Base-by-base conservation (phyloP, 148 eudicot genomes). In the Oxyria digyna region DNA sequence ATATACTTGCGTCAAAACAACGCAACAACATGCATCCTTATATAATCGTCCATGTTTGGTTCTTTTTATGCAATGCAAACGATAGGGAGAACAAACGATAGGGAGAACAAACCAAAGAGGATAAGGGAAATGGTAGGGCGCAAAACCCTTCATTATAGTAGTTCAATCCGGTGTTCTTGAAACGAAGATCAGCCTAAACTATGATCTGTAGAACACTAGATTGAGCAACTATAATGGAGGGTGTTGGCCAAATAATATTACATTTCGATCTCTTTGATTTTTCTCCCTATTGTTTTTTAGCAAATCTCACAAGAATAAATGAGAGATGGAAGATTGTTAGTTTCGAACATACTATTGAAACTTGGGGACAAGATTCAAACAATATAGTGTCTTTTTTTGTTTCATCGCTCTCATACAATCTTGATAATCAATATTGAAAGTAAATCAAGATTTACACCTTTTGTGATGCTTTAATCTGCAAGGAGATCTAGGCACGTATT, bases 151-250 rank as follows among this genome's bases (percentile, higher is more conserved):
- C 24, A 49, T 18, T 49, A 18, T 49, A 17, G 55, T 20, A 49
- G 8, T 26, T 49, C 55, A 24, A 49, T 20, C 26, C 1, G 9
- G 55, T 20, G 55, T 49, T 49, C 55, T 49, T 68, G 24, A 54
- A 68, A 46, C 21, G 71, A 68, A 46, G 35, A 68, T 68, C 29
- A 49, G 5, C 26, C 24, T 37, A 4, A 32, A 32, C 13, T 67
- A 48, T 42, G 70, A 67, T 32, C 52, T 29, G 41, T 41, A 67
- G 31, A 67, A 68, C 21, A 68, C 54, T 4, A 43, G 70, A 23
- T 68, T 35, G 70, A 42, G 54, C 37, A 26, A 68, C 41, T 54
- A 68, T 10, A 68, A 68, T 68, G 70, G 70, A 24, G 55, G 55
- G 12, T 42, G 32, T 41, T 43, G 52, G 55, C 54, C 70, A 0